Evolutionary conservation across 768 basidiomycete genomes (phyloP), one percentile per base, ranked within the genome.

Genomic region (Suillus subaureus): DNA sequence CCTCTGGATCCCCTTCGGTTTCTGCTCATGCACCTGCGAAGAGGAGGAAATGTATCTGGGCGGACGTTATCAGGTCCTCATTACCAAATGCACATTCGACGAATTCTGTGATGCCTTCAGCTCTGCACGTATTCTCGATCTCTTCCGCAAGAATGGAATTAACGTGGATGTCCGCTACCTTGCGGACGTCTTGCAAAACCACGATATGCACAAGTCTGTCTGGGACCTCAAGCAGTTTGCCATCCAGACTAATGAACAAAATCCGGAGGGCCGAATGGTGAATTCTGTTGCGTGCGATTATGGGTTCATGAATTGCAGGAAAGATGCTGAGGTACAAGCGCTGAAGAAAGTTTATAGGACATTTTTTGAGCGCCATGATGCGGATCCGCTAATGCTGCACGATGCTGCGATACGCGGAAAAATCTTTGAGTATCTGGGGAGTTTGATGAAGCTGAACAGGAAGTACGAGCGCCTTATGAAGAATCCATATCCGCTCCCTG

Each of bases 361-460:
- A n/a, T 70, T 78, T 49, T 80, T 82, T 63, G 64, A 64, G 52
- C 68, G 68, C 21, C 61, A 57, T 3, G 35, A 69, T 15, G 71
- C 62, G 21, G 69, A 75, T 61, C 77, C 81, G 9, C 66, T 80
- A 18, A 69, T 71, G 33, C 73, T 83, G 23, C 80, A 83, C 61
- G 64, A 75, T 31, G 80, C 79, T 1, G 74, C 73, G 37, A 68
- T 79, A 21, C 55, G 69, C 33, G 81, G 82, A 21, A 66, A 70
- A 26, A 65, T 80, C 11, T 75, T 72, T 52, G 65, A 70, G 45
- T 77, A 76, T 64, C 68, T 78, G 35, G 57, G 61, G 33, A 67
- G 49, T 9, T 64, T 67, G 51, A 72, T 74, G 37, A 65, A 67
- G 63, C 71, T 73, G 54, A 71, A 70, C 62, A 71, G 72, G 51